These are phyloP conservation scores for Lecanicillium sp. DNA, from an alignment of 2,329 filamentous ascomycete species.

Conservation along the genomic window DNA sequence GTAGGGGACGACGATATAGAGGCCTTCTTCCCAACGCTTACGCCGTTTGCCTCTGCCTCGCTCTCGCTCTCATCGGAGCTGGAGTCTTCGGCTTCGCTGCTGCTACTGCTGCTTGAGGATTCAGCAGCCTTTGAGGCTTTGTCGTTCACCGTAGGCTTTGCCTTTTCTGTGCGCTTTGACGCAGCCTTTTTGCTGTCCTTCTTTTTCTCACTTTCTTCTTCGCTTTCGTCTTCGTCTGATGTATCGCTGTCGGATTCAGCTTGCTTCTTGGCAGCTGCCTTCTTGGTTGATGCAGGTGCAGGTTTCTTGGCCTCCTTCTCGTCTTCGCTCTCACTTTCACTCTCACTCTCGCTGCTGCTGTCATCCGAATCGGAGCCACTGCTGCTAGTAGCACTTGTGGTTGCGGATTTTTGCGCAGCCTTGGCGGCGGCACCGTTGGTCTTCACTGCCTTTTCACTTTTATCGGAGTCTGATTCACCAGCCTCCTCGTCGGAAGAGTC, in stretches of 20 bases:
- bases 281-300: slow-evolving; percentile 9
- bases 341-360: slow-evolving; percentile 20
- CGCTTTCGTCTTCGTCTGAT: slow-evolving; percentile 15
- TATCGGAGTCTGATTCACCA: slow-evolving; percentile 13
- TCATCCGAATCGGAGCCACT: slow-evolving; percentile 9
- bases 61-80: slow-evolving; percentile 9
- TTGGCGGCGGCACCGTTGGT: slow-evolving; percentile 18
- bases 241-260: slow-evolving; percentile 18
- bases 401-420: slow-evolving; percentile 12
- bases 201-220: slow-evolving; percentile 18
- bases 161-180: slow-evolving; percentile 10
- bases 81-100: slow-evolving; percentile 6
- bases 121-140: slow-evolving; percentile 8
- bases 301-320: slow-evolving; percentile 9
- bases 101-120: slow-evolving; percentile 14
- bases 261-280: slow-evolving; percentile 10
- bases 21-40: slow-evolving; percentile 7
- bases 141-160: slow-evolving; percentile 12
- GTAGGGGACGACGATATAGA: slow-evolving; percentile 2
- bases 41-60: slow-evolving; percentile 17
- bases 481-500: slow-evolving; percentile 10
- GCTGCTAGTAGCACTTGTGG: slow-evolving; percentile 7
- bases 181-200: slow-evolving; percentile 11
- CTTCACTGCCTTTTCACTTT: slow-evolving; percentile 16
- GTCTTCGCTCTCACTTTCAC: slow-evolving; percentile 17